Conservation (phyloP, 495 filamentous ascomycete species). For the Aspergillus sclerotiicarbonarius region DNA sequence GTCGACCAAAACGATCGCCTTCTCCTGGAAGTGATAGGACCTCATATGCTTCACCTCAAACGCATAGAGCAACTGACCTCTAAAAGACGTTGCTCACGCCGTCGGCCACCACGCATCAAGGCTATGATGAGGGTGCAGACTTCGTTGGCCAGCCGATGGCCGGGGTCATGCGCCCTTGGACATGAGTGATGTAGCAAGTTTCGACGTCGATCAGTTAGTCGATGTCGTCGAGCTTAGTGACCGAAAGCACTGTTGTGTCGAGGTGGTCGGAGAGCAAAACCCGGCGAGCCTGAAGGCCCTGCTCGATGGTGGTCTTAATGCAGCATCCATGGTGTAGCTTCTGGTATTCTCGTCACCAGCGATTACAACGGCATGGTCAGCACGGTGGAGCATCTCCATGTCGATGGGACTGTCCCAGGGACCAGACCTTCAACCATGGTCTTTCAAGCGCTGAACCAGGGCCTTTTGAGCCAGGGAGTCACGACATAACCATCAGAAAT, state of each 20-base stretch:
- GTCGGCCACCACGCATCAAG: constrained; percentile 67
- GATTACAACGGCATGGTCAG: constrained; percentile 58
- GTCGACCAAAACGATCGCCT: constrained; percentile 54
- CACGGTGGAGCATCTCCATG: constrained; percentile 54
- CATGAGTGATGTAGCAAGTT: constrained; percentile 49
- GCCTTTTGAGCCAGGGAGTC: constrained; percentile 51
- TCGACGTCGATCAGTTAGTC: constrained; percentile 53
- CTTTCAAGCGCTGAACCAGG: constrained; percentile 43
- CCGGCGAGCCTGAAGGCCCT: constrained; percentile 45
- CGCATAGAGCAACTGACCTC: constrained; percentile 56
- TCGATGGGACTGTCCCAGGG: constrained; percentile 56
- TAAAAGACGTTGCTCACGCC: constrained; percentile 59
- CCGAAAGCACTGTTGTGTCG: constrained; percentile 44
- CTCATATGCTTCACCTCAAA: constrained; percentile 44
- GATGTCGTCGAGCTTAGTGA: constrained; percentile 40
- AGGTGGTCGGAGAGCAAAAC: constrained; percentile 48
- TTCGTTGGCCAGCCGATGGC: constrained; percentile 55
- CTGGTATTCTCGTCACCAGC: constrained; percentile 50
- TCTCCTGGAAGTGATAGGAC: constrained; percentile 38
- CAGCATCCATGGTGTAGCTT: constrained; percentile 57
- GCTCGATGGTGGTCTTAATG: constrained; percentile 46
- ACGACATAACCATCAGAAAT: constrained; percentile 51
- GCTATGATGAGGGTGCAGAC: constrained; percentile 55
- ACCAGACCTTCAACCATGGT: not conserved
- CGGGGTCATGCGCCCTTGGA: constrained; percentile 48